Base-by-base conservation (phyloP, 305 asterid species). In the Striga hermonthica region DNA sequence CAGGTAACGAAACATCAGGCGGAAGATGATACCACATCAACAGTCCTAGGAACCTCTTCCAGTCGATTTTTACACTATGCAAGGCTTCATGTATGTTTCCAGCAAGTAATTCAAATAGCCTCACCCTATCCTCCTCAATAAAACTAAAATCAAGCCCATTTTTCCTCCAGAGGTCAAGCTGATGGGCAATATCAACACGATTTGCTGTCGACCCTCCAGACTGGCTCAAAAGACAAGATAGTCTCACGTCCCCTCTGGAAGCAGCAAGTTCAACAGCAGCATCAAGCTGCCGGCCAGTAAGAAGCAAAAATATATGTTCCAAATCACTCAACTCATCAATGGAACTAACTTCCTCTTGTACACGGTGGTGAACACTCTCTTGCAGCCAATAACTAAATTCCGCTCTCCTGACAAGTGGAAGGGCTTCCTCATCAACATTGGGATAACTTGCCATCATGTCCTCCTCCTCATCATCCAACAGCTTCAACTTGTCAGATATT, bases 1-100 rank as follows among this genome's bases (percentile, higher is more conserved):
- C 74, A 8, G 95, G 94, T 74, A 92, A 79, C 11, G 95, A 76
- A 76, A 78, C 82, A 48, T 92, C 89, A 11, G 97, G 94, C 35
- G 95, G 75, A 75, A 92, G 95, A 58, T 90, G 82, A 83, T 86
- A 92, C 98, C 98, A 92, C 96, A 92, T 87, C 78, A 90, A 67
- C 77, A 92, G 79, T 59, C 98, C 97, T 48, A 92, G 67, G 70
- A 92, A 92, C 81, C 98, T 83, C 78, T 90, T 92, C 98, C 98
- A 92, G 81, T 92, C 98, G 65, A 92, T 80, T 73, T 81, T 78
- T 57, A 86, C 79, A 78, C 79, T 94, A 49, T 57, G 75, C 66
- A 90, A 75, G 28, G 97, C 88, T 63, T 74, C 84, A 65, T 71
- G 95, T 72, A 89, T 83, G 79, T 87, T 84, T 15, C 98, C 98